Evolutionary conservation across 1,284 basidiomycete genomes (phyloP), one percentile per base, ranked within the genome.

Genomic region (Tranzscheliella williamsii): DNA sequence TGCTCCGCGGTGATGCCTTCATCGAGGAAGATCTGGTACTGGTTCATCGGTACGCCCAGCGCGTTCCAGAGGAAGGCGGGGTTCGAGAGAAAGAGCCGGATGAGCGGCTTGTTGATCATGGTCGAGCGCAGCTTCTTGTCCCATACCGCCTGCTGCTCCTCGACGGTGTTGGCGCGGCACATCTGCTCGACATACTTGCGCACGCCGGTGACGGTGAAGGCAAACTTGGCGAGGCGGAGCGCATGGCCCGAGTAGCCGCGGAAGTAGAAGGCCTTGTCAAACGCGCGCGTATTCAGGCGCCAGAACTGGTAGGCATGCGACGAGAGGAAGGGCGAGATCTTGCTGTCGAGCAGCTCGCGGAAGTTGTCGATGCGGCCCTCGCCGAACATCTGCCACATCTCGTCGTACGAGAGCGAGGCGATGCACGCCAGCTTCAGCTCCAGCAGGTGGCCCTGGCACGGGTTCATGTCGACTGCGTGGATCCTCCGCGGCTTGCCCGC

Each of bases 241-340:
- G 88, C 71, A 37, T 76, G 69, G 45, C 78, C 70, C 38, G 84
- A 85, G 79, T 90, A 89, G 12, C 88, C 89, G 22, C 83, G 82
- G 74, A 84, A 81, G 78, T 90, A 90, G 79, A 90, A 89, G 16
- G 83, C 84, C 12, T 82, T 80, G 8, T 82, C 80, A 76, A 90
- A 90, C 16, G 85, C 83, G 35, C 79, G 70, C 35, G 82, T 81
- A 70, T 90, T 87, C 57, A 84, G 80, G 46, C 84, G 81, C 89
- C 88, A 90, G 79, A 89, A 88, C 62, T 87, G 85, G 76, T 87
- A 88, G 70, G 85, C 87, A 63, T 82, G 84, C 24, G 86, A 86
- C 15, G 88, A 89, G 20, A 90, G 83, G 72, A 84, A 83, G 0
- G 88, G 88, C 0, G 87, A 84, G 32, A 91, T 80, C 63, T 84